Evolutionary conservation across 164 flowering plant species (phyloP).

Genomic region (Chimonanthus praecox): DNA sequence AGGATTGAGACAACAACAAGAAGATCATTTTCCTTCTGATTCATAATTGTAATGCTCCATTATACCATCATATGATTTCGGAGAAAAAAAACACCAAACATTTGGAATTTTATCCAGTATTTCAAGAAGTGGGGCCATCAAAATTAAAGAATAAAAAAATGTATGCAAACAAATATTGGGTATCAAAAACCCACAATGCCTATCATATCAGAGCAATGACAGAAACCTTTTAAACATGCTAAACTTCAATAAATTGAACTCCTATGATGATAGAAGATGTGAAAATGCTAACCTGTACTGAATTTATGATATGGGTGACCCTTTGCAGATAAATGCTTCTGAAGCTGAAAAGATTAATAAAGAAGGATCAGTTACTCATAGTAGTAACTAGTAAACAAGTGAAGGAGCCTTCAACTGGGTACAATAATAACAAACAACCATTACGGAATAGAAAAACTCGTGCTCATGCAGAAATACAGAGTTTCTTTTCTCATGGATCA

Average conservation of each 20-base stretch:
- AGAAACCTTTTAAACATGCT: background rate
- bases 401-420: background rate
- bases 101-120: background rate
- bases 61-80: background rate
- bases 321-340: constrained; percentile 54
- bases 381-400: background rate
- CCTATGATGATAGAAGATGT: background rate
- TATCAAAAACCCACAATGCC: background rate
- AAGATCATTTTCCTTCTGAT: too few species aligned
- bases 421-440: too few species aligned
- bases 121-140: background rate
- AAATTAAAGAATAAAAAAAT: background rate
- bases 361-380: background rate
- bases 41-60: too few species aligned
- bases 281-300: constrained; percentile 57
- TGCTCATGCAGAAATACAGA: background rate
- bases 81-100: background rate
- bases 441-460: background rate
- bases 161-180: background rate
- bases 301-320: constrained; percentile 86
- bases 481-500: background rate
- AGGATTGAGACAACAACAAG: too few species aligned
- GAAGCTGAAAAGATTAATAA: constrained; percentile 52
- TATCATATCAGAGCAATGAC: background rate
- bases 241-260: background rate